These are phyloP conservation scores for Endoconidiophora laricicola DNA, from an alignment of 2,329 filamentous ascomycete species.

Conservation along the genomic window DNA sequence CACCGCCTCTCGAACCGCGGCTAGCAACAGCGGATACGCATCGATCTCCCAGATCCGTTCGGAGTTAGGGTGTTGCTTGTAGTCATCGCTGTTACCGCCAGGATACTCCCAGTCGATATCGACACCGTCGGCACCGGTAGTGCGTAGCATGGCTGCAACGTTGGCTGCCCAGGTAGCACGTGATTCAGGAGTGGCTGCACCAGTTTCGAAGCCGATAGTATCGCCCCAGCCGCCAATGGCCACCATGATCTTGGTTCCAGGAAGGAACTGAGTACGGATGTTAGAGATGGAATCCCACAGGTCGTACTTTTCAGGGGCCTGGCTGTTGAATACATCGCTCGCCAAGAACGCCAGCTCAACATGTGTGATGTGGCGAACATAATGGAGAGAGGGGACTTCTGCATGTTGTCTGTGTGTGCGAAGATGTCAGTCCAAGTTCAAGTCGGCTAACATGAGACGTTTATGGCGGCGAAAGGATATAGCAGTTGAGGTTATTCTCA, in stretches of 20 bases:
- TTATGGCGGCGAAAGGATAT: not conserved
- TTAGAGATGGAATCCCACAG: conserved; percentile 33
- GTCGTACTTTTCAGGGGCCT: conserved; percentile 25
- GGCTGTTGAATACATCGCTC: conserved; percentile 33
- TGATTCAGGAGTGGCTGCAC: conserved; percentile 32
- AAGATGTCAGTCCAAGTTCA: not conserved
- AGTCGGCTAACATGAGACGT: no score
- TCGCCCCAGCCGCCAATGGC: conserved; percentile 66
- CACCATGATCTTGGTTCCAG: conserved; percentile 45
- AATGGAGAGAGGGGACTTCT: conserved; percentile 21
- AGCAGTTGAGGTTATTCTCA: not conserved
- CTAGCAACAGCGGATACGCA: conserved; percentile 44
- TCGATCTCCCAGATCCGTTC: conserved; percentile 44
- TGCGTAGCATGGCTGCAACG: conserved; percentile 43
- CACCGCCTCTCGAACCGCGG: conserved; percentile 39
- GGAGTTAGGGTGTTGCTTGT: conserved; percentile 45
- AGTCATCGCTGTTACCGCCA: conserved; percentile 52
- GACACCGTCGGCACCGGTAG: conserved; percentile 46
- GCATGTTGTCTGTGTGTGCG: conserved; percentile 28
- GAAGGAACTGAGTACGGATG: conserved; percentile 24
- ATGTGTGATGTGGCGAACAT: conserved; percentile 34
- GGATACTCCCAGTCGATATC: conserved; percentile 53
- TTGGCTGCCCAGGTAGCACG: conserved; percentile 46
- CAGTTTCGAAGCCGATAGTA: conserved; percentile 42
- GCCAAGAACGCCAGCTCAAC: conserved; percentile 42